These are phyloP conservation scores for Calonectria pteridis DNA, from an alignment of 2,329 filamentous ascomycete species.

Conservation along the genomic window DNA sequence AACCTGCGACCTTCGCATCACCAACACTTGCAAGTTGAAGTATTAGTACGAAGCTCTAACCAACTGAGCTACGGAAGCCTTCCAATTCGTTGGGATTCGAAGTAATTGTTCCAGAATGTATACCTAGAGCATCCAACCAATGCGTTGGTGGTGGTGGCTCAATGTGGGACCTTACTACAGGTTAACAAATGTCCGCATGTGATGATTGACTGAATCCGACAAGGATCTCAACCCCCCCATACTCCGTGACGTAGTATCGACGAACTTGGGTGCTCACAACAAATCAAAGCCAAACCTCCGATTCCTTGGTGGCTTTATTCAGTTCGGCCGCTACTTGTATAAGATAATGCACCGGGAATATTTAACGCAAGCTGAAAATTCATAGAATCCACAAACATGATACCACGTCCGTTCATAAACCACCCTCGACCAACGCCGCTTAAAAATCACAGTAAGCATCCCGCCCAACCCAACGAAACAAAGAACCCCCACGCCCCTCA, in stretches of 20 bases:
- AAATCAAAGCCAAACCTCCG: background rate
- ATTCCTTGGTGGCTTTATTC: background rate
- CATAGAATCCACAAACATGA: slow-evolving; percentile 2
- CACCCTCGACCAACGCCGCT: background rate
- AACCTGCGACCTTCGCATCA: slow-evolving; percentile 47
- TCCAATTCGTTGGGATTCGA: slow-evolving; percentile 20
- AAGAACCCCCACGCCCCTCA: slow-evolving; percentile 22
- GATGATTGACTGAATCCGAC: background rate
- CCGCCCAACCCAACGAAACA: background rate
- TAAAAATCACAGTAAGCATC: slow-evolving; percentile 5
- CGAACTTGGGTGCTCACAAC: background rate
- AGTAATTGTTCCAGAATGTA: background rate
- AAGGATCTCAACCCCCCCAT: background rate
- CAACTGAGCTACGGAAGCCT: slow-evolving; percentile 48
- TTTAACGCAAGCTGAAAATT: slow-evolving; percentile 6
- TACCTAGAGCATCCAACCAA: background rate
- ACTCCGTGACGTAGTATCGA: background rate
- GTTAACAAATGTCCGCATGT: background rate
- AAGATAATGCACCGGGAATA: background rate
- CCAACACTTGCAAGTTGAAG: slow-evolving; percentile 32
- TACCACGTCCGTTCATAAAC: background rate
- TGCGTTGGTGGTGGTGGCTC: background rate
- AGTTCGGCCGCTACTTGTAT: background rate
- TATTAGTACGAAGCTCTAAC: slow-evolving; percentile 49
- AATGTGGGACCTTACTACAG: background rate